Evolutionary conservation across 257 asterid species (phyloP).

Genomic region (Coffea canephora): DNA sequence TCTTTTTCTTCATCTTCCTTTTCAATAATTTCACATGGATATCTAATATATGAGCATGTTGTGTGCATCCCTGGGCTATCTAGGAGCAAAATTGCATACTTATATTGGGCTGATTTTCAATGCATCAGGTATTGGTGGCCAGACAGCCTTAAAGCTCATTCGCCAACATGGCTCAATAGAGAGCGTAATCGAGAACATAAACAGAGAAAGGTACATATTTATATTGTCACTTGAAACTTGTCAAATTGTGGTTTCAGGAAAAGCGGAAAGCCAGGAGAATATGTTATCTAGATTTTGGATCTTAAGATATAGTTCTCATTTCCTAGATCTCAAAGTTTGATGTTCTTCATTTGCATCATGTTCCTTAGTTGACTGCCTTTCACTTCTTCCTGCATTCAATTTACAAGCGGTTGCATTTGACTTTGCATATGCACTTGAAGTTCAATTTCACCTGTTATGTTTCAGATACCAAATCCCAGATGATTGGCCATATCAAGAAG

Average conservation of each 20-base stretch:
- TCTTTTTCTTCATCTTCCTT: background rate
- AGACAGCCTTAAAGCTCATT: slow-evolving; percentile 92
- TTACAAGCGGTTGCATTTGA: background rate
- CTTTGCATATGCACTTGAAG: background rate
- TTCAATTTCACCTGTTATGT: slow-evolving; percentile 11
- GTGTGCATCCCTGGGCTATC: background rate
- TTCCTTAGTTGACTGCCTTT: background rate
- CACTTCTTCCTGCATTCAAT: background rate
- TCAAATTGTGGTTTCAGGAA: no score
- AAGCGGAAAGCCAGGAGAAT: background rate
- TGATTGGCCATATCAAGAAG: slow-evolving; percentile 93
- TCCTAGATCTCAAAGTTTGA: background rate
- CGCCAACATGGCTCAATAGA: slow-evolving; percentile 94
- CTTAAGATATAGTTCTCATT: background rate
- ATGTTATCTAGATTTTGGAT: background rate
- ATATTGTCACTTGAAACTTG: background rate
- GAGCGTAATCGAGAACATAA: slow-evolving; percentile 77
- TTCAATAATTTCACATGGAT: background rate
- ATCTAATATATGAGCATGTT: background rate
- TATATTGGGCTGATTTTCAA: background rate
- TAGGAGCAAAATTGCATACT: background rate
- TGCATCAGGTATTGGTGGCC: slow-evolving; percentile 83
- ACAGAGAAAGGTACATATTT: slow-evolving; percentile 74
- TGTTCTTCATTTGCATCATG: background rate
- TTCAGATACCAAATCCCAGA: slow-evolving; percentile 88